phyloP scores from a whole-genome alignment of 495 filamentous ascomycete genomes.

The Ascobolus immersus region DNA sequence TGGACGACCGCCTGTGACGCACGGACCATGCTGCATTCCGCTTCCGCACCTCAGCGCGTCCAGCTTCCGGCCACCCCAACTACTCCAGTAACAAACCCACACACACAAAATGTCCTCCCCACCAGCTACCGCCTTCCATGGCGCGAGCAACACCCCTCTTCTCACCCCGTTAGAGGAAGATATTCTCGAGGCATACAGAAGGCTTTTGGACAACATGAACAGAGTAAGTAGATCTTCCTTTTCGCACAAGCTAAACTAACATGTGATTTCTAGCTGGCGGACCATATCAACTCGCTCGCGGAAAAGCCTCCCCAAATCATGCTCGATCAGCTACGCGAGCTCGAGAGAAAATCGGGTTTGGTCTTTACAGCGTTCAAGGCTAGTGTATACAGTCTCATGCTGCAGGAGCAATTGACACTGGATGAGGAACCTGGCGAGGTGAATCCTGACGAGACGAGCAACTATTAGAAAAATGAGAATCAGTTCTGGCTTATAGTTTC shows the following conservation, averaged over 20 bases:
- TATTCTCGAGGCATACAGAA: constrained; percentile 75
- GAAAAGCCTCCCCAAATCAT: constrained; percentile 40
- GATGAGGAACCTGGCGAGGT: constrained; percentile 4
- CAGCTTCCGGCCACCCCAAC: too few species aligned
- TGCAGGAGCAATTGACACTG: constrained; percentile 54
- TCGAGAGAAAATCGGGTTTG: constrained; percentile 80
- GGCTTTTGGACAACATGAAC: constrained; percentile 72
- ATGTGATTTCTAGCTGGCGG: constrained; percentile 26
- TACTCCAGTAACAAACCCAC: too few species aligned
- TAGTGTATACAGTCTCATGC: constrained; percentile 90
- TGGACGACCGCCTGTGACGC: too few species aligned
- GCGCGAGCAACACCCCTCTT: too few species aligned
- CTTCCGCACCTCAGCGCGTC: too few species aligned
- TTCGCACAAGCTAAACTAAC: constrained; percentile 16
- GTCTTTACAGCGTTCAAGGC: constrained; percentile 92
- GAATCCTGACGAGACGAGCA: too few species aligned
- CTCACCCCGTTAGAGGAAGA: constrained; percentile 73
- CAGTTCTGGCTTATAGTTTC: too few species aligned
- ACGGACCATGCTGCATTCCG: too few species aligned
- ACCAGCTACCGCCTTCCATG: too few species aligned
- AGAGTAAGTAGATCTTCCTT: constrained; percentile 30
- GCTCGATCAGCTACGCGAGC: constrained; percentile 55
- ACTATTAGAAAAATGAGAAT: too few species aligned
- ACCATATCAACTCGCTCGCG: constrained; percentile 33
- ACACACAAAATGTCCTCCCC: too few species aligned